Evolutionary conservation across 83 land plant species (phyloP), one percentile per base, ranked within the genome.

Genomic region (Picea abies): DNA sequence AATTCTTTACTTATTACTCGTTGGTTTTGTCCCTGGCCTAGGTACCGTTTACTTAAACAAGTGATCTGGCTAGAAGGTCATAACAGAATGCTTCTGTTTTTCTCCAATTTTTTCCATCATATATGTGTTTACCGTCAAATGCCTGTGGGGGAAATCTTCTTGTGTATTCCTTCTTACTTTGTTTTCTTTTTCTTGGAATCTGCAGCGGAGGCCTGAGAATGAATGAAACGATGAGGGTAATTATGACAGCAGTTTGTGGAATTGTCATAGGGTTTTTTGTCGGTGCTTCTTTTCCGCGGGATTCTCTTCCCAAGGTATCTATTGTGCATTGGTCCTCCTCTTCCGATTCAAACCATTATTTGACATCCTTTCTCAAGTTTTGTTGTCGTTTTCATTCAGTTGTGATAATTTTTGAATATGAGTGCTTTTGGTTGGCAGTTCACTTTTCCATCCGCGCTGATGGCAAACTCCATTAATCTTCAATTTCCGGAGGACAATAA

Each of bases 251-350:
- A 11, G 60, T 89, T 63, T 61, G 84, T 20, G 91, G 91, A 72
- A 25, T 86, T 9, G 84, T 86, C 9, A 73, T 89, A 63, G 91
- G 91, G 63, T 86, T 79, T 73, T 77, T 89, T 84, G 39, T 89
- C 49, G 88, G 91, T 64, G 81, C 63, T 60, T 89, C 91, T 32
- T 82, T 89, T 78, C 91, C 88, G 61, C 83, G 83, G 29, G 72
- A 82, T 73, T 82, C 88, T 47, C 52, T 75, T 23, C 0, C 60
- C 14, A 75, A 75, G 29, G 78, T 49, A 52, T 16, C 4, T 69
- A 69, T 69, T 69, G 20, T 69, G 20, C 39, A 69, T 16, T 15
- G 5, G 19, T 23, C 37, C 41, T 4, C 35, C 12, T 69, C 29
- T 69, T 14, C 41, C 19, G 4, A 3, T 4, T 14, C 14, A 32